Base-by-base conservation (phyloP, 1,284 basidiomycete species). In the Phlebopus sp. region DNA sequence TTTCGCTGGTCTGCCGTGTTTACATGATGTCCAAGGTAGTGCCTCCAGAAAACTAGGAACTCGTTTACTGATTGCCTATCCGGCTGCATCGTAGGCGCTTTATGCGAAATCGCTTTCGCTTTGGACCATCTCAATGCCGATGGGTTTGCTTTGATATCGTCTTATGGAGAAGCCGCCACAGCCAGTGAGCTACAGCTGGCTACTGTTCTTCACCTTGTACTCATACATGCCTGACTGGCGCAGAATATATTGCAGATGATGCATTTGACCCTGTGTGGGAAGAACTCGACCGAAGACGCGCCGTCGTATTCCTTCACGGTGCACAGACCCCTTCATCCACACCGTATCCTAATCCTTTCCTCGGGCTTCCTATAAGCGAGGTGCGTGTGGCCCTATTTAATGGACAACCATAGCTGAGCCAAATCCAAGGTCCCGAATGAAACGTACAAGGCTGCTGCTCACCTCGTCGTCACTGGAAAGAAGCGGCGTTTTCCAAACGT, bases 371-470 rank as follows among this genome's bases (percentile, higher is more conserved):
- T 10, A 72, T 86, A 43, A 75, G 73, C n/a, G 85, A 87, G 70
- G 85, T 81, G 58, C 41, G 59, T 55, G 30, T 10, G 23, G 40
- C 37, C 50, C 44, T 49, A 32, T 29, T 41, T 47, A 55, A 59
- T 42, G 18, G 18, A 35, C 37, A 54, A 51, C 39, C 37, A 41
- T 37, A 44, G 40, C 19, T 45, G 27, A 39, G n/a, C 42, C 34
- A 17, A 8, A 23, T 15, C 46, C 37, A 48, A 87, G 84, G 84
- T 86, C 0, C 85, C 86, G 10, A 82, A 85, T 58, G 85, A 89
- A 65, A 88, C 86, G 0, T 86, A 78, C 72, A 88, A 86, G 68
- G 86, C 84, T 3, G 85, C 85, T 32, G 78, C 84, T 1, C 82
- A 86, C 60, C 75, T 88, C 38, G 83, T 88, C 38, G 79, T 87